Conservation (phyloP, 2,329 filamentous ascomycete species). For the Macrophomina phaseolina region DNA sequence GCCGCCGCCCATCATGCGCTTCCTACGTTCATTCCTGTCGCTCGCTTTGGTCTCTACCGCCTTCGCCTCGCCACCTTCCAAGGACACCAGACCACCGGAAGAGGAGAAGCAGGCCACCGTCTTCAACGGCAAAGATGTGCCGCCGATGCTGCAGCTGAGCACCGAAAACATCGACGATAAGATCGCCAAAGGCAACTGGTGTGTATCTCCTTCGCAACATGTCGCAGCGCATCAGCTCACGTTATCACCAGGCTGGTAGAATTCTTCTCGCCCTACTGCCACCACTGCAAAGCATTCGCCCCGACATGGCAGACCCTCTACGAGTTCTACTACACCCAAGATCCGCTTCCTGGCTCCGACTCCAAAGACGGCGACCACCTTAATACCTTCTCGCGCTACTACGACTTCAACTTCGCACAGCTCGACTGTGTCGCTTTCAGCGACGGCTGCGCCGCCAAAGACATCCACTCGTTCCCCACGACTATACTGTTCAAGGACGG, state of each 20-base stretch:
- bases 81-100: not conserved
- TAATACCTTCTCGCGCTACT: conserved; percentile 78
- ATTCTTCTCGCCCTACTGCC: conserved; percentile 59
- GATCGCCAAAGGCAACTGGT: conserved; percentile 72
- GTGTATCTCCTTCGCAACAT: conserved; percentile 31
- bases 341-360: conserved; percentile 64
- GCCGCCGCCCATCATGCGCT: conserved; percentile 23
- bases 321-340: conserved; percentile 93
- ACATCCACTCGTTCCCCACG: conserved; percentile 74
- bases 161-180: conserved; percentile 63
- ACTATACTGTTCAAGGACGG: conserved; percentile 83
- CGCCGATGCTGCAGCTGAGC: conserved; percentile 67
- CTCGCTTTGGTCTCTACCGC: conserved; percentile 24
- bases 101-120: conserved; percentile 49
- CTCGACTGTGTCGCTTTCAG: conserved; percentile 86
- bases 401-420: conserved; percentile 85
- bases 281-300: conserved; percentile 79
- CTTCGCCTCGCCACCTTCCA: conserved; percentile 10
- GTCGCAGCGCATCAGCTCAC: not conserved
- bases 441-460: conserved; percentile 74
- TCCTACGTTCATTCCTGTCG: conserved; percentile 21
- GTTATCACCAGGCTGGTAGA: conserved; percentile 49
- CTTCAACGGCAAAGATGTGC: conserved; percentile 72
- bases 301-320: conserved; percentile 91
- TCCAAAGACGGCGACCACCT: conserved; percentile 56